phyloP scores from a whole-genome alignment of 257 asterid species.

The Capsicum baccatum region DNA sequence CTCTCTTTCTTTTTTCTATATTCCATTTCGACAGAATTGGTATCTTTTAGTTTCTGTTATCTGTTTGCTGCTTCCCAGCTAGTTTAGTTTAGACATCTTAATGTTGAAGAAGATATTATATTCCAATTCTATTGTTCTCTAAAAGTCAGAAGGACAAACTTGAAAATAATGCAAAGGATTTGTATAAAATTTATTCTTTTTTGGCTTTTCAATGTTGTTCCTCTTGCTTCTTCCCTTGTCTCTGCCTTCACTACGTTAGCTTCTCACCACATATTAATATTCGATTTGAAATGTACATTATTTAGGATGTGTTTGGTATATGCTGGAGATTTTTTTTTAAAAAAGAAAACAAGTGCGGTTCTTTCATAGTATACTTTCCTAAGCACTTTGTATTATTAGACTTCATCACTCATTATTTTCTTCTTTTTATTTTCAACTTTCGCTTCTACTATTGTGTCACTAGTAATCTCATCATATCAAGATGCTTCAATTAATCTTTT shows the following conservation, averaged over 20 bases:
- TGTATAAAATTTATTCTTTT: not conserved
- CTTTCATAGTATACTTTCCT: not conserved
- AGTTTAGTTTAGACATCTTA: not conserved
- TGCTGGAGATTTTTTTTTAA: not conserved
- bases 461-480: no score
- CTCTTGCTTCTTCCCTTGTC: not conserved
- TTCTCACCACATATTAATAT: constrained; percentile 16
- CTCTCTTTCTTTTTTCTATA: not conserved
- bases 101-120: constrained; percentile 9
- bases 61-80: not conserved
- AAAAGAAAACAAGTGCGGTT: not conserved
- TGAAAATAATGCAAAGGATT: not conserved
- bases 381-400: no score
- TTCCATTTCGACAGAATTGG: not conserved
- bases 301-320: not conserved
- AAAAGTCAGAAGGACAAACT: not conserved
- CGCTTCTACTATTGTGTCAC: no score
- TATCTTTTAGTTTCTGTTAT: not conserved
- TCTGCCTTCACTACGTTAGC: not conserved
- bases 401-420: no score
- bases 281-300: not conserved
- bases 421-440: no score
- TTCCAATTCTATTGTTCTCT: not conserved
- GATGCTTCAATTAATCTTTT: no score
- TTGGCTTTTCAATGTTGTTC: not conserved